Base-by-base conservation (phyloP, 768 basidiomycete species). In the Mrakia hoshinonis region DNA sequence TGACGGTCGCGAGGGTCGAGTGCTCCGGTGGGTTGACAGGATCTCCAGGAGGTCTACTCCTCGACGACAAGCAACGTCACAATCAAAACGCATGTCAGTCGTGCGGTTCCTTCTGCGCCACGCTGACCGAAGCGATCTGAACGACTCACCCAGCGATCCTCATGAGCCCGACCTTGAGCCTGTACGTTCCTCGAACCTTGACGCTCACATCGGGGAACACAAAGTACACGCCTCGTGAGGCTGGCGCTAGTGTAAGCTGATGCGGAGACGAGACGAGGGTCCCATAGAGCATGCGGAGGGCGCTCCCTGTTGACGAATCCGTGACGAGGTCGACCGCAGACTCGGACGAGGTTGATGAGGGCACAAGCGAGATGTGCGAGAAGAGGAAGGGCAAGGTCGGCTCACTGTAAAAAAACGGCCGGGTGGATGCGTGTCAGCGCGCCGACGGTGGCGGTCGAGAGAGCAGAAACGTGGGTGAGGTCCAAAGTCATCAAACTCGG, bases 191-290 rank as follows among this genome's bases (percentile, higher is more conserved):
- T 39, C 52, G 22, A 4, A 51, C 26, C 22, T 62, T 22, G 26
- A 73, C 65, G n/a, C 66, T 68, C n/a, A 73, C 72, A 48, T 73
- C 72, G 38, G 72, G 72, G 47, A 68, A 73, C 38, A 72, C 71
- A 47, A 72, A 72, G 46, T 58, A 67, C 22, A 29, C 55, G 0
- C 52, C 52, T 24, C n/a, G 20, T n/a, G 51, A 12, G 20, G 63
- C 4, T 1, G 39, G 51, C 13, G 54, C 38, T 1, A 68, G 67
- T 20, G 31, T 29, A 12, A 73, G 72, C 34, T 62, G 52, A 38
- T 68, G 67, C 34, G 72, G 61, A 0, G 72, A 73, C 22, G 65
- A 67, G 36, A 73, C 72, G 26, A 73, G 62, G 4, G 67, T 73
- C 26, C 72, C 72, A 47, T 73, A 73, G 24, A 73, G 72, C 67